These are phyloP conservation scores for Pyrenophora seminiperda DNA, from an alignment of 2,329 filamentous ascomycete genomes.

Conservation along the genomic window DNA sequence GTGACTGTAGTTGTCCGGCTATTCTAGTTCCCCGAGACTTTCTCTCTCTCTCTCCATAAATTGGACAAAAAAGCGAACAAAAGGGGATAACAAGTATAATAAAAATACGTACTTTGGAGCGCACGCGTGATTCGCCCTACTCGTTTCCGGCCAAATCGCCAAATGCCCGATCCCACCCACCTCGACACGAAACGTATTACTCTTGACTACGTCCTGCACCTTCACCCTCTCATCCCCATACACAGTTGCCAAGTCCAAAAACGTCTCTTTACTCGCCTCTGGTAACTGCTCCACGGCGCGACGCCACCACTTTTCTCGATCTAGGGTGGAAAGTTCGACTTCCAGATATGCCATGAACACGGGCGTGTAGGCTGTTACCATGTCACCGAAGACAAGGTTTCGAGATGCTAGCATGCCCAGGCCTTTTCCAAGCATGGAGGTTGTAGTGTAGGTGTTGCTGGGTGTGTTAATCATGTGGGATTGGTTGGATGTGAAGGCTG, in stretches of 20 bases:
- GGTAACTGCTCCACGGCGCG: constrained; percentile 37
- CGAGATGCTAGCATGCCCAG: constrained; percentile 38
- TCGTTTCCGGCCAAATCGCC: constrained; percentile 48
- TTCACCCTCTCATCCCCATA: constrained; percentile 34
- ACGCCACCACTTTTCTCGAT: constrained; percentile 37
- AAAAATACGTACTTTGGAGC: constrained; percentile 34
- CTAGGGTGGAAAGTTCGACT: constrained; percentile 30
- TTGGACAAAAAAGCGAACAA: not conserved
- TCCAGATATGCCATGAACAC: constrained; percentile 40
- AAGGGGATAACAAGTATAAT: too few species aligned
- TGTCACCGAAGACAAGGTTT: constrained; percentile 27
- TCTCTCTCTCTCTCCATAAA: not conserved
- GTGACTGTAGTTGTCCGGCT: too few species aligned
- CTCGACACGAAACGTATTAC: constrained; percentile 43
- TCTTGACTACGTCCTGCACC: constrained; percentile 44
- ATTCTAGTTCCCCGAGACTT: too few species aligned
- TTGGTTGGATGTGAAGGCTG: constrained; percentile 27
- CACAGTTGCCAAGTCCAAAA: constrained; percentile 32
- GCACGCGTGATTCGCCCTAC: constrained; percentile 52
- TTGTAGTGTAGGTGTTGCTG: constrained; percentile 25
- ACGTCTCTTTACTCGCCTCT: constrained; percentile 15
- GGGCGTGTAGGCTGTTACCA: constrained; percentile 40
- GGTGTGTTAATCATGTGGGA: constrained; percentile 26
- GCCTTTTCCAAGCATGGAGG: constrained; percentile 36
- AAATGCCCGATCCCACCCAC: constrained; percentile 39